These are phyloP conservation scores for Mucor racemosus DNA, from an alignment of 371 early-diverging fungal genomes.

Conservation along the genomic window DNA sequence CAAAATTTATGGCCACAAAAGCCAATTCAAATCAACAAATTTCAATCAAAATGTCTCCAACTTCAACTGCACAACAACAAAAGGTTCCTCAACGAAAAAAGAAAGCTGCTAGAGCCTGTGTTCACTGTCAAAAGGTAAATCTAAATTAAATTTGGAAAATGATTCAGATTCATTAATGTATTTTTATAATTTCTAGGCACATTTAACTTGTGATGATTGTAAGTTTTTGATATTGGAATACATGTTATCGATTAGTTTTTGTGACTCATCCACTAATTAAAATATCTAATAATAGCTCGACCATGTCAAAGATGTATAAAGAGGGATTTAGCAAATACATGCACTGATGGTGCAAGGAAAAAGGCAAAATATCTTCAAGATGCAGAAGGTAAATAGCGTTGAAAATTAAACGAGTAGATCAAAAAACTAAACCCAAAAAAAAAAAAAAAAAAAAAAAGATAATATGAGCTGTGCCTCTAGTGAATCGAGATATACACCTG, in stretches of 20 bases:
- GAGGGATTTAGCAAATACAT: conserved; percentile 69
- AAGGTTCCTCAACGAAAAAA: conserved; percentile 29
- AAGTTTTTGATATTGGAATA: conserved; percentile 19
- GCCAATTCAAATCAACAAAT: neutral
- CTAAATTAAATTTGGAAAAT: neutral
- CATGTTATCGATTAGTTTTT: neutral
- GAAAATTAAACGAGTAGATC: too few relatives aligned
- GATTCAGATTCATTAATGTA: neutral
- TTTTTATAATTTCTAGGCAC: conserved; percentile 37
- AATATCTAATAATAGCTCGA: conserved; percentile 48
- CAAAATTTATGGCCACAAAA: conserved; percentile 8
- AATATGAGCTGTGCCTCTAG: conserved; percentile 14
- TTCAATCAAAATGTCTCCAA: conserved; percentile 11
- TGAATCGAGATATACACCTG: conserved; percentile 8
- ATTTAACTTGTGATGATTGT: conserved; percentile 69
- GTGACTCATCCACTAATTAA: conserved; percentile 4
- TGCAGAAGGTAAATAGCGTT: conserved; percentile 25
- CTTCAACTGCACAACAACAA: conserved; percentile 15
- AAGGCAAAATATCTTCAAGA: conserved; percentile 85
- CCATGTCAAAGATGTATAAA: conserved; percentile 85
- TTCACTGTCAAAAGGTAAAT: conserved; percentile 56
- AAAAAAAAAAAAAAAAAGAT: too few relatives aligned
- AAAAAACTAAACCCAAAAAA: neutral
- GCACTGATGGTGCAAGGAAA: conserved; percentile 80
- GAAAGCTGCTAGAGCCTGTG: conserved; percentile 47